These are phyloP conservation scores for Polychytrium aggregatum DNA, from an alignment of 192 early-diverging fungal genomes.

Conservation along the genomic window DNA sequence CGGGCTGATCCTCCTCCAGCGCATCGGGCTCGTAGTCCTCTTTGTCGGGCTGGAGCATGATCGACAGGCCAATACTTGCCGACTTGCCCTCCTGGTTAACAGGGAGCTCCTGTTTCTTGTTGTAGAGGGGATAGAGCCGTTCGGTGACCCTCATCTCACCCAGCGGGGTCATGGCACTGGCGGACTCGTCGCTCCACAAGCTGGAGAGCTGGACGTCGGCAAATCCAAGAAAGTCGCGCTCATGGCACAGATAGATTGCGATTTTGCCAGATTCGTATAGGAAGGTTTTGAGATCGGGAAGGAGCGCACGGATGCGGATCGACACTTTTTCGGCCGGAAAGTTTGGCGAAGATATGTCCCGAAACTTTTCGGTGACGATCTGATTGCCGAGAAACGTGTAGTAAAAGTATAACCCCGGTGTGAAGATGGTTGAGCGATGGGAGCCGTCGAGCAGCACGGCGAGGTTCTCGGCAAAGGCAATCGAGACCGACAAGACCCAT, in stretches of 20 bases:
- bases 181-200: conserved; percentile 7
- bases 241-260: conserved; percentile 25
- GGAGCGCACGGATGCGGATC: conserved; percentile 24
- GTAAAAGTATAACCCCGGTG: conserved; percentile 26
- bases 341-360: conserved; percentile 16
- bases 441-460: conserved; percentile 7
- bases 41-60: conserved; percentile 4
- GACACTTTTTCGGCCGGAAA: conserved; percentile 41
- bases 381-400: conserved; percentile 38
- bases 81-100: conserved; percentile 13
- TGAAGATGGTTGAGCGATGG: neutral
- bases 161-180: too few relatives aligned
- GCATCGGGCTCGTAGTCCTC: too few relatives aligned
- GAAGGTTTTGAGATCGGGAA: conserved; percentile 14
- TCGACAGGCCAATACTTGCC: conserved; percentile 23
- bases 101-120: conserved; percentile 19
- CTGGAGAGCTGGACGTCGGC: conserved; percentile 19
- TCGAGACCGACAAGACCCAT: conserved; percentile 29
- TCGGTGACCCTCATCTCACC: conserved; percentile 14
- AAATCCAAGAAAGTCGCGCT: conserved; percentile 19
- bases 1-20: too few relatives aligned
- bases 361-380: conserved; percentile 32
- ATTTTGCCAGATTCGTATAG: conserved; percentile 23
- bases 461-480: conserved; percentile 42
- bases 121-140: conserved; percentile 24